Evolutionary conservation across 2,329 filamentous ascomycete species (phyloP).

Genomic region (Monosporascus cannonballus): DNA sequence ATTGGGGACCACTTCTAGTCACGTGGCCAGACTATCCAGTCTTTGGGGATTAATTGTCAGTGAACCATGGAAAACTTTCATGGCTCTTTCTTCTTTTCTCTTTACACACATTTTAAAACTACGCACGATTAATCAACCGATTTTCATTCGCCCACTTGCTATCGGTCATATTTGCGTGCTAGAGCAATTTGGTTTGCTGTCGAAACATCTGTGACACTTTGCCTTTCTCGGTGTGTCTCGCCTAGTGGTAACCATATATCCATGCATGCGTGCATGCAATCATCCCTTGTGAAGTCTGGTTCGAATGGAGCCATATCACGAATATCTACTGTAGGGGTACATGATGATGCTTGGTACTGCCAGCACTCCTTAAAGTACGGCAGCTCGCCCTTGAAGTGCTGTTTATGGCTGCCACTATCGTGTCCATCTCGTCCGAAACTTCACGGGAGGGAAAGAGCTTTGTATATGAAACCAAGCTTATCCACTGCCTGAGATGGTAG

Average conservation of each 20-base stretch:
- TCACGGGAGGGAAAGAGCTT: too few species aligned
- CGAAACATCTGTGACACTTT: constrained; percentile 15
- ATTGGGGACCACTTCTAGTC: too few species aligned
- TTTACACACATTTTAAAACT: constrained; percentile 40
- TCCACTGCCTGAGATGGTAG: neutral
- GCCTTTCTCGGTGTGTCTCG: constrained; percentile 16
- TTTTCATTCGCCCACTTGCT: constrained; percentile 42
- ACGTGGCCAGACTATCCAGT: too few species aligned
- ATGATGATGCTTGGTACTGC: neutral
- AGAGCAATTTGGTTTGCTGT: constrained; percentile 37
- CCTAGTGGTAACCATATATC: constrained; percentile 23
- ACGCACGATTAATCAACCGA: constrained; percentile 58
- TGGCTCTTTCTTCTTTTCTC: constrained; percentile 19
- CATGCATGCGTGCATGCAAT: neutral
- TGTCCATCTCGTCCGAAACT: too few species aligned
- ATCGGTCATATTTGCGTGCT: constrained; percentile 57
- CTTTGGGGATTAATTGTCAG: too few species aligned
- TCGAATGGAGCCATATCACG: neutral
- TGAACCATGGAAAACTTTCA: neutral
- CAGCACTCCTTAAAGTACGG: too few species aligned
- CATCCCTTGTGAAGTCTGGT: neutral
- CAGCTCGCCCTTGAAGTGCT: too few species aligned
- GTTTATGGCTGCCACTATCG: too few species aligned
- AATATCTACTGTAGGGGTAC: neutral
- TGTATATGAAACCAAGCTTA: neutral